Conservation (phyloP, 345 rosid species). For the Pugionium cornutum region DNA sequence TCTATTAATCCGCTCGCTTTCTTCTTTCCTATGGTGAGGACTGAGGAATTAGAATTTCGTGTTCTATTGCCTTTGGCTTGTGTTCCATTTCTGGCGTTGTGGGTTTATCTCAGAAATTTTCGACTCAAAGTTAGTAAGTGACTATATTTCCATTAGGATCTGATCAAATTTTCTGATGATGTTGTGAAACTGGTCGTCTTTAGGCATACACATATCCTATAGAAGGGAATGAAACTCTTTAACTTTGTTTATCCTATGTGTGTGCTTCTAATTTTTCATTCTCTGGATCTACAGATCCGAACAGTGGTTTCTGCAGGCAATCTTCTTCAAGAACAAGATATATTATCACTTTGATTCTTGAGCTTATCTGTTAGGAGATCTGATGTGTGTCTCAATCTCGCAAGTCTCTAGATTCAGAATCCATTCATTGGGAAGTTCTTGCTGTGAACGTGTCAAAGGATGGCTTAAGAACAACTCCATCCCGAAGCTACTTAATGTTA, state of each 20-base stretch:
- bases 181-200: neutral
- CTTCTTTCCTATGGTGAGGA: constrained; percentile 18
- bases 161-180: neutral
- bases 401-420: constrained; percentile 61
- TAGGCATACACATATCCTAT: neutral
- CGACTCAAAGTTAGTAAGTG: no score
- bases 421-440: neutral
- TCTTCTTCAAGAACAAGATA: constrained; percentile 29
- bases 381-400: constrained; percentile 64
- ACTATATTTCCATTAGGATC: no score
- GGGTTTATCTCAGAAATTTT: no score
- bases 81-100: neutral
- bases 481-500: constrained; percentile 45
- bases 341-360: constrained; percentile 45
- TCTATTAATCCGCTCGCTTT: constrained; percentile 1
- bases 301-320: constrained; percentile 11
- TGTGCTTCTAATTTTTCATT: constrained; percentile 1
- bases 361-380: neutral
- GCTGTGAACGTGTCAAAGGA: constrained; percentile 48
- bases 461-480: constrained; percentile 38
- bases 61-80: neutral
- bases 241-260: neutral
- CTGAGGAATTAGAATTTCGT: neutral
- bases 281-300: constrained; percentile 38
- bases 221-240: neutral